Percentiles rank a stretch among this genome's conserved stretches.
Conservation (phyloP, 2,329 filamentous ascomycete genomes). For the Neonectria faginata region DNA sequence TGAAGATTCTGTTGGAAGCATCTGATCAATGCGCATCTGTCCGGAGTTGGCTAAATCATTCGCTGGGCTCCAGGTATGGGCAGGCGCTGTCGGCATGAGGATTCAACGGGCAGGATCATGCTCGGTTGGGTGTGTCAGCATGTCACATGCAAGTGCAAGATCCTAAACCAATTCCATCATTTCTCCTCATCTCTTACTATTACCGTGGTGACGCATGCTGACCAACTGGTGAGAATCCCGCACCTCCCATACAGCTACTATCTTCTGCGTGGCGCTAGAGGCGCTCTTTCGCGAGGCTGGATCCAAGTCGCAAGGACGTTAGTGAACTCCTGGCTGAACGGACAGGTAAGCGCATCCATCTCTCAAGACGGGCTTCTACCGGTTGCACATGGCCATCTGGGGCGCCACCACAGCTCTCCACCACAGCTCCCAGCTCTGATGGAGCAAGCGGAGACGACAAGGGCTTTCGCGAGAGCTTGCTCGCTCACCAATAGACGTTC, state of each 20-base stretch:
- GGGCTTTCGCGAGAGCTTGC: not conserved
- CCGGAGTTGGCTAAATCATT: slow-evolving; percentile 10
- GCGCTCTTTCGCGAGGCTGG: slow-evolving; percentile 6
- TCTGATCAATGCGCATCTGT: slow-evolving; percentile 19
- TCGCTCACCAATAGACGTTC: slow-evolving; percentile 19
- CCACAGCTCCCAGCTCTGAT: slow-evolving; percentile 29
- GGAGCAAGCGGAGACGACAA: slow-evolving; percentile 19
- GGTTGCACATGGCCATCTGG: slow-evolving; percentile 12
- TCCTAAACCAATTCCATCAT: not conserved
- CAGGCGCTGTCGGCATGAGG: slow-evolving; percentile 1
- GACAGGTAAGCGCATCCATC: slow-evolving; percentile 12
- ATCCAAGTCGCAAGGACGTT: not conserved
- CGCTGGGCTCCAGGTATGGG: slow-evolving; percentile 35
- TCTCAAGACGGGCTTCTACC: not conserved
- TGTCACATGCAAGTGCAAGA: slow-evolving; percentile 7
- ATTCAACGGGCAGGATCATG: slow-evolving; percentile 8
- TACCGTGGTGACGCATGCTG: not conserved
- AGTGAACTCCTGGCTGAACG: slow-evolving; percentile 7
- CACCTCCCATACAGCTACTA: not conserved
- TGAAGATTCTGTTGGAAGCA: not conserved
- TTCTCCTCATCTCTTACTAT: slow-evolving; percentile 6
- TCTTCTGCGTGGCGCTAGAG: not conserved
- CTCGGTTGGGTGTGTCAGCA: slow-evolving; percentile 4
- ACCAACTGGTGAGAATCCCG: slow-evolving; percentile 12
- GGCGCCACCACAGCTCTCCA: slow-evolving; percentile 28